Evolutionary conservation across 2,329 filamentous ascomycete genomes (phyloP), one percentile per base, ranked within the genome.

Genomic region (Botrytis byssoidea): DNA sequence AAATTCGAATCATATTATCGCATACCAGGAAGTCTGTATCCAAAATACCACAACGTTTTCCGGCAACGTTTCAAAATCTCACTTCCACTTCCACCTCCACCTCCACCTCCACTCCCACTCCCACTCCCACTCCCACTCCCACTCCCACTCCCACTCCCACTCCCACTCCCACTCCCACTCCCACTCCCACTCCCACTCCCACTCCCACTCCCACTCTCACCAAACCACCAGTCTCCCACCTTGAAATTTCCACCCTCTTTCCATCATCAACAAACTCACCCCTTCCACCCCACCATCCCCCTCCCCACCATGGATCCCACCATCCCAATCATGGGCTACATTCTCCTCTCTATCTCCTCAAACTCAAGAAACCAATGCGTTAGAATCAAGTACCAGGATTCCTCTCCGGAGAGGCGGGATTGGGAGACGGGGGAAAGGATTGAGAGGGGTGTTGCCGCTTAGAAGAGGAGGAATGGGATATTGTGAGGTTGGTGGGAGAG

Each of bases 21-120:
- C 42, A 44, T 6, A 1, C 42, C 5, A 18, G 1, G 0, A 57
- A 57, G 18, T 0, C 14, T 10, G 29, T 10, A 18, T 8, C 18
- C 16, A 35, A 4, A 35, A 59, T 3, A 9, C 10, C 18, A 6
- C 7, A 32, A 9, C 16, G 14, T 0, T 59, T 59, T 37, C 37
- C 37, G 37, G 7, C 37, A 37, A 44, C 42, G 42, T 44, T 44
- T 44, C 42, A 18, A 4, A 44, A 16, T 18, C 16, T 44, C 4
- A 42, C 42, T 18, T 42, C 42, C 42, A 44, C 5, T 7, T 1
- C 42, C 42, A 44, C 42, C 14, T 16, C 42, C n/a, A n/a, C n/a
- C n/a, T n/a, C n/a, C n/a, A n/a, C n/a, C n/a, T n/a, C n/a, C n/a
- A n/a, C n/a, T n/a, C n/a, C n/a, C n/a, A n/a, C n/a, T n/a, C n/a